Conservation (phyloP, 2,329 filamentous ascomycete genomes). For the Westerdykella aurantiaca region DNA sequence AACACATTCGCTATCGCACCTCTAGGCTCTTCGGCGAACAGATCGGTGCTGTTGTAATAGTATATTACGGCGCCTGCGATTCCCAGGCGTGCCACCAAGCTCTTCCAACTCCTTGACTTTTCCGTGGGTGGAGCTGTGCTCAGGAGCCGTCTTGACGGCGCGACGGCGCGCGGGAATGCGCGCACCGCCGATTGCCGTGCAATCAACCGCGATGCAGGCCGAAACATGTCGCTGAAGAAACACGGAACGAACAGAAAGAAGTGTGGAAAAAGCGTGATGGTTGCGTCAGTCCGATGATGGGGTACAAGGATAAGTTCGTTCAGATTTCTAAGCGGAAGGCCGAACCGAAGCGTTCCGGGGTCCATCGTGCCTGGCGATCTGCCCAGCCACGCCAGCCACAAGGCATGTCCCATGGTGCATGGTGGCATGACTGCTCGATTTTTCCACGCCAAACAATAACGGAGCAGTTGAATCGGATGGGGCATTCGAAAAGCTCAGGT, state of each 20-base stretch:
- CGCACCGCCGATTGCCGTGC: conserved; percentile 27
- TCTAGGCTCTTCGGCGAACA: conserved; percentile 77
- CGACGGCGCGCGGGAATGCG: conserved; percentile 36
- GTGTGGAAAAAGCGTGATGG: conserved; percentile 14
- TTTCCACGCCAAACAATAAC: too few relatives aligned
- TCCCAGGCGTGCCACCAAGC: conserved; percentile 65
- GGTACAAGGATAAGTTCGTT: neutral
- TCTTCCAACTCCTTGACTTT: conserved; percentile 78
- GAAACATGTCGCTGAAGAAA: conserved; percentile 45
- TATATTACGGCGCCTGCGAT: conserved; percentile 73
- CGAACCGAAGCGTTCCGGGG: conserved; percentile 4
- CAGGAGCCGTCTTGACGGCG: conserved; percentile 45
- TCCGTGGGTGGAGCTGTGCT: conserved; percentile 55
- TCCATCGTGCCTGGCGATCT: neutral
- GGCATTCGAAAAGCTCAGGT: too few relatives aligned
- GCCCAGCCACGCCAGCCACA: too few relatives aligned
- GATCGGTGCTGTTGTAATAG: conserved; percentile 85
- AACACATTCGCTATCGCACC: conserved; percentile 49
- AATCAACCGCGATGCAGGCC: conserved; percentile 44
- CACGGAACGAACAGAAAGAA: conserved; percentile 13
- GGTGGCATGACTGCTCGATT: too few relatives aligned
- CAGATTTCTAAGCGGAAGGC: conserved; percentile 19
- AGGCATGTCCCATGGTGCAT: too few relatives aligned
- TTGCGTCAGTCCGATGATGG: conserved; percentile 7
- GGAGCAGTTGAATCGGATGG: too few relatives aligned